Base-by-base conservation (phyloP, 805 yeast species). In the Cyberlindnera nakhonratchasimensis region DNA sequence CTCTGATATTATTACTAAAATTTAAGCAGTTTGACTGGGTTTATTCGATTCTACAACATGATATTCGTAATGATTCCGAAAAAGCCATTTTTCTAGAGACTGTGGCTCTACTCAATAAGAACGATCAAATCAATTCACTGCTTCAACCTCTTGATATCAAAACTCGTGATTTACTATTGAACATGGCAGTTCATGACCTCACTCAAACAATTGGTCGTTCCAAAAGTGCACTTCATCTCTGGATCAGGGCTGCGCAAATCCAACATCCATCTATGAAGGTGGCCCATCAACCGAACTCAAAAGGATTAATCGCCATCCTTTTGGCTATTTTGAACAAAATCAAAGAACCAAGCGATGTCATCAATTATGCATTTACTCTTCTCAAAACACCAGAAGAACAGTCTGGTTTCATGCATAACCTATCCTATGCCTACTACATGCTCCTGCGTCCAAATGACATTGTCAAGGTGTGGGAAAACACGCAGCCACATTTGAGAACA, bases 381-480 rank as follows among this genome's bases (percentile, higher is more conserved):
- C 21, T 48, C 1, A 10, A n/a, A 13, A 34, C 30, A 6, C 14
- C 17, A 8, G 24, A 21, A 13, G 39, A 42, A 11, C 29, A 31
- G 6, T 12, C 11, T 5, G 34, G 38, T 14, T 34, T 40, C 6
- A 6, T 37, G 5, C 39, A 35, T 17, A 29, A 34, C 2, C 13
- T 50, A 13, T 45, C 53, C 8, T 50, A 38, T 19, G 33, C 48
- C 5, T 45, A 43, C 29, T 35, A 38, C 30, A 40, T 40, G 44
- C 31, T 35, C 23, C 35, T 36, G 4, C 18, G 24, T 3, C 46
- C 43, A 10, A 25, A 28, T 11, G 18, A 31, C 10, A 38, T 37
- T 14, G 24, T 43, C 19, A 25, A 34, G 12, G 37, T 43, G 3
- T 45, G 48, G 49, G 26, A 44, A 10, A n/a, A 16, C 13, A 31